These are phyloP conservation scores for Cicer cuneatum DNA, from an alignment of 306 rosid species.

Conservation along the genomic window DNA sequence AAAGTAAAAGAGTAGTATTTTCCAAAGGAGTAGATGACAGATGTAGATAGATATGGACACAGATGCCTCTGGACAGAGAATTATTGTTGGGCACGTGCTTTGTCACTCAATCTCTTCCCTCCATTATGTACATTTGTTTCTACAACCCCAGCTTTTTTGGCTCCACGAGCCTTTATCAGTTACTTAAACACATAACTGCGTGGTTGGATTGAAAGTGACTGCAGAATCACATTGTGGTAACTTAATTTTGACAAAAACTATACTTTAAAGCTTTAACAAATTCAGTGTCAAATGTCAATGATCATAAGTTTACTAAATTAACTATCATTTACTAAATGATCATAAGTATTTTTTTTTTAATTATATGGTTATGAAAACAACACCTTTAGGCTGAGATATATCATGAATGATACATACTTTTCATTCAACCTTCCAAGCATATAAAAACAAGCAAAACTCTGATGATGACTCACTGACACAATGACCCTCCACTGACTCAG, in stretches of 20 bases:
- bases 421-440: slow-evolving; percentile 87
- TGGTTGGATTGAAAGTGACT: neutral
- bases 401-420: slow-evolving; percentile 3
- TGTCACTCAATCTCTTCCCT: slow-evolving; percentile 56
- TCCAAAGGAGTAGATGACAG: slow-evolving; percentile 43
- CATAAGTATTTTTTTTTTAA: too few relatives aligned
- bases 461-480: slow-evolving; percentile 45
- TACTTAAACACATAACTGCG: neutral
- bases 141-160: slow-evolving; percentile 57
- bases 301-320: too few relatives aligned
- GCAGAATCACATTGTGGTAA: neutral
- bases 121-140: slow-evolving; percentile 59
- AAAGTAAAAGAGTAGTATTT: slow-evolving; percentile 39
- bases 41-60: slow-evolving; percentile 33
- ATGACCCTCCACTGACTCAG: slow-evolving; percentile 47
- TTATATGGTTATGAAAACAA: neutral
- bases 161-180: slow-evolving; percentile 41
- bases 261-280: too few relatives aligned
- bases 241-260: neutral
- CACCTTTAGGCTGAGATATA: neutral
- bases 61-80: slow-evolving; percentile 51
- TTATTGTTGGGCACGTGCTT: slow-evolving; percentile 60
- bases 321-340: too few relatives aligned
- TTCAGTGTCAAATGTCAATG: too few relatives aligned
- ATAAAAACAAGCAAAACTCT: slow-evolving; percentile 70